These are phyloP conservation scores for Ogataea methylovora DNA, from an alignment of 805 yeast species.

Conservation along the genomic window DNA sequence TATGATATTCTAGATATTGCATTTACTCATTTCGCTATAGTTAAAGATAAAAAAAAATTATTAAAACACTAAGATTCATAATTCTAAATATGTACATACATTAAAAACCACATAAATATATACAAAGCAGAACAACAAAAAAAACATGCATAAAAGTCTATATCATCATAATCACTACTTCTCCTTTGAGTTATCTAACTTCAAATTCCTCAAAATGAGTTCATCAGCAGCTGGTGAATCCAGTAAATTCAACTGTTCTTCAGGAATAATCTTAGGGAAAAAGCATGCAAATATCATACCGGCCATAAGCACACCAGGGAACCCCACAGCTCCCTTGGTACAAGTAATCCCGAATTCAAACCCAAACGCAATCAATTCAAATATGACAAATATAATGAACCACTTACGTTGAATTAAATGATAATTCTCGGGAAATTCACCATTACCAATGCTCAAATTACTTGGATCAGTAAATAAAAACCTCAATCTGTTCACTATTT, in stretches of 20 bases:
- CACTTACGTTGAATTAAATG: conserved; percentile 31
- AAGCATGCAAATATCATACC: conserved; percentile 54
- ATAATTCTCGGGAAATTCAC: conserved; percentile 13
- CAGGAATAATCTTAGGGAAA: conserved; percentile 58
- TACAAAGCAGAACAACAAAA: too few species aligned
- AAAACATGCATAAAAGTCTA: too few species aligned
- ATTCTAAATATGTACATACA: too few species aligned
- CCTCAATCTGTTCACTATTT: conserved; percentile 52
- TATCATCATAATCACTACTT: too few species aligned
- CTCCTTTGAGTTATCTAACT: conserved; percentile 7
- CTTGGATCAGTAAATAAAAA: conserved; percentile 55
- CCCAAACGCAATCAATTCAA: conserved; percentile 62
- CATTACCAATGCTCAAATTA: conserved; percentile 2
- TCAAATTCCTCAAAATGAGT: conserved; percentile 22
- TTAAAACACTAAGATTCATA: too few species aligned
- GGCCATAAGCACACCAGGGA: conserved; percentile 76
- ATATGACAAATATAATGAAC: conserved; percentile 46
- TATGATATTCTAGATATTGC: neutral
- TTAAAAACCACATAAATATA: too few species aligned
- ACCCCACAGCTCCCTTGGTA: conserved; percentile 89
- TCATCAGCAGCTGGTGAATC: conserved; percentile 41
- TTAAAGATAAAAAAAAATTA: too few species aligned
- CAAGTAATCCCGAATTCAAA: conserved; percentile 81
- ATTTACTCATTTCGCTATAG: too few species aligned
- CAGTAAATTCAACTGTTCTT: conserved; percentile 49